These are phyloP conservation scores for Hyaloperonospora brassicae DNA, from an alignment of 352 stramenopile species.

Conservation along the genomic window DNA sequence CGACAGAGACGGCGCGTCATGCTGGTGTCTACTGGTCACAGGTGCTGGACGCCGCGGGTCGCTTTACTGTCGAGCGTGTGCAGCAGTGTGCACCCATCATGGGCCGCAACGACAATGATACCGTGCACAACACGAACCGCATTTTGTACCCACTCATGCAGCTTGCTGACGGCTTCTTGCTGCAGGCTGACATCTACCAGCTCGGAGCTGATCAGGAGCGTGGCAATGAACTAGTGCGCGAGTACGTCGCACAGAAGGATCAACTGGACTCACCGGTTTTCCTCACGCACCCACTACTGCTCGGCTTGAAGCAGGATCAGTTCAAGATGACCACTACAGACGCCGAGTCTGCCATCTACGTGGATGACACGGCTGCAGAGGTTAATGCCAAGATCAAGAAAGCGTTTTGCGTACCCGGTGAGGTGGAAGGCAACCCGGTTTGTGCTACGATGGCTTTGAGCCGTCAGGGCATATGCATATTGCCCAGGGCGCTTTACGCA, in stretches of 20 bases:
- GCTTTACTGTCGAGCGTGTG: conserved; percentile 88
- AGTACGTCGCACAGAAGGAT: conserved; percentile 93
- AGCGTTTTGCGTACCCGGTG: conserved; percentile 91
- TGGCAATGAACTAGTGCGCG: conserved; percentile 91
- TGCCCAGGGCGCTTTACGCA: conserved; percentile 93
- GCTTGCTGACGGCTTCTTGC: conserved; percentile 97
- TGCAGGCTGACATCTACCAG: conserved; percentile 98
- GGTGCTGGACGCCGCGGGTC: conserved; percentile 87
- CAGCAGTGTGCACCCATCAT: conserved; percentile 99
- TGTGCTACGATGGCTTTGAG: conserved; percentile 98
- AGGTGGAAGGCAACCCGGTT: conserved; percentile 89
- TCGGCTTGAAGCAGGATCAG: conserved; percentile 97
- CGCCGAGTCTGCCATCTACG: conserved; percentile 96
- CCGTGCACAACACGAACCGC: conserved; percentile 87
- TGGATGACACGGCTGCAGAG: conserved; percentile 93
- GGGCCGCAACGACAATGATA: conserved; percentile 84
- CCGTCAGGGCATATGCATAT: conserved; percentile 99
- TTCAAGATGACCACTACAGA: conserved; percentile 99
- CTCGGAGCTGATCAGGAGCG: conserved; percentile 96
- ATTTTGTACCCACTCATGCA: conserved; percentile 98
- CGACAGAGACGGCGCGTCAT: conserved; percentile 87
- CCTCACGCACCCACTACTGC: conserved; percentile 95
- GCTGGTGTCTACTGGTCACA: conserved; percentile 89
- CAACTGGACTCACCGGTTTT: conserved; percentile 81
- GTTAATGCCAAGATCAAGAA: conserved; percentile 99